phyloP scores from a whole-genome alignment of 2,329 filamentous ascomycete genomes.

The Epichloe scottii region DNA sequence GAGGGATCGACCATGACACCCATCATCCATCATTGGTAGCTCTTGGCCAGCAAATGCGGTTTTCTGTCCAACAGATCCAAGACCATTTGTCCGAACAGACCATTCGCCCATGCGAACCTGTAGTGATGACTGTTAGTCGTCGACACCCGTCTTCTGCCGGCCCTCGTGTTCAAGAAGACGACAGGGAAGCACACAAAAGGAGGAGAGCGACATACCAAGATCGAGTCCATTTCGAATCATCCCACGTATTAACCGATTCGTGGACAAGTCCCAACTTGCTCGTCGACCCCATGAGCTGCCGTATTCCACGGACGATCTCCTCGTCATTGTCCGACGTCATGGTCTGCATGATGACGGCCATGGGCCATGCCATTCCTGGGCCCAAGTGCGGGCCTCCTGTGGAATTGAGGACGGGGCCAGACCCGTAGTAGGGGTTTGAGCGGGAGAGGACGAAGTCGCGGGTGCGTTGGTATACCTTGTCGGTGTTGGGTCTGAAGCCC shows the following conservation, averaged over 20 bases:
- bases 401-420: conserved; percentile 36
- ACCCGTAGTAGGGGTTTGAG: conserved; percentile 62
- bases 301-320: conserved; percentile 59
- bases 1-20: no score
- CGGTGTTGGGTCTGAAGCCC: conserved; percentile 46
- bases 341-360: conserved; percentile 69
- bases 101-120: conserved; percentile 85
- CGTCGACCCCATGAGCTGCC: conserved; percentile 52
- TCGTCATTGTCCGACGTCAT: conserved; percentile 64
- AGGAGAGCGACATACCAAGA: conserved; percentile 19
- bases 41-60: conserved; percentile 46
- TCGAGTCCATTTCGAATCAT: conserved; percentile 21
- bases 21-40: conserved; percentile 27
- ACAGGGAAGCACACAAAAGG: not conserved
- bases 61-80: conserved; percentile 63
- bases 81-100: conserved; percentile 74
- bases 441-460: conserved; percentile 59
- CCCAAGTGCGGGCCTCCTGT: conserved; percentile 41
- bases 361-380: conserved; percentile 72
- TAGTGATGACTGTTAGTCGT: no score
- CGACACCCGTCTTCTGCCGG: no score
- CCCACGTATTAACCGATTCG: conserved; percentile 37
- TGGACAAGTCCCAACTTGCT: conserved; percentile 67
- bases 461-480: conserved; percentile 56
- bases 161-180: not conserved